Percentiles rank a stretch among this genome's conserved stretches.
Evolutionary conservation across 371 early-diverging fungal species (phyloP).

Genomic region (Mucor lusitanicus): DNA sequence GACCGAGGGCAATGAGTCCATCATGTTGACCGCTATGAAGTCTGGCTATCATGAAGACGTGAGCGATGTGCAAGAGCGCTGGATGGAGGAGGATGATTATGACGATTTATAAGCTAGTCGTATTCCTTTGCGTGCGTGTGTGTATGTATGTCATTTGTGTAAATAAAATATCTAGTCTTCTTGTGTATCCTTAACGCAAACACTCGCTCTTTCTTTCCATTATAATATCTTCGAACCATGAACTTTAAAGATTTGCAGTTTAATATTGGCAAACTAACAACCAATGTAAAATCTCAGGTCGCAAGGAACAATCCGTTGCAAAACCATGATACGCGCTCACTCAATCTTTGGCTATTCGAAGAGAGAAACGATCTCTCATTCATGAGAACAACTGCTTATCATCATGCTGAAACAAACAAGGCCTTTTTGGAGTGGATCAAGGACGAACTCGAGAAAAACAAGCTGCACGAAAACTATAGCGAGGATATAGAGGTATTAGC

Average conservation of each 20-base stretch:
- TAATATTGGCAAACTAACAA: constrained; percentile 32
- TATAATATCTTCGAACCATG: constrained; percentile 15
- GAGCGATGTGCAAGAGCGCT: constrained; percentile 66
- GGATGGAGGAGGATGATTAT: constrained; percentile 40
- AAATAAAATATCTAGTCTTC: neutral
- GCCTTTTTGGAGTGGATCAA: constrained; percentile 33
- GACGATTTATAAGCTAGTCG: neutral
- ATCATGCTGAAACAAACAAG: constrained; percentile 37
- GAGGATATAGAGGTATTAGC: constrained; percentile 13
- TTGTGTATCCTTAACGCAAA: neutral
- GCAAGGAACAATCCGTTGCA: constrained; percentile 44
- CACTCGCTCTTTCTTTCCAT: neutral
- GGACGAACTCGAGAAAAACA: constrained; percentile 23
- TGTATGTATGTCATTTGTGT: neutral
- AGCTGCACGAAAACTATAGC: constrained; percentile 11
- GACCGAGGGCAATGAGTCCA: constrained; percentile 78
- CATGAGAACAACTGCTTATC: constrained; percentile 31
- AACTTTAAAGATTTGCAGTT: constrained; percentile 44
- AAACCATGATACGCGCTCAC: constrained; percentile 37
- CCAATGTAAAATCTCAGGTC: constrained; percentile 35
- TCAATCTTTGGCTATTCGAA: constrained; percentile 47
- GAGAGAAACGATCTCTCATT: constrained; percentile 37
- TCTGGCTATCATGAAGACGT: constrained; percentile 55
- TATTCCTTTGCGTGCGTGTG: neutral
- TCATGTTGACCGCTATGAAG: constrained; percentile 68